Percentiles rank a stretch among this genome's conserved stretches.
Evolutionary conservation across 2,329 filamentous ascomycete genomes (phyloP).

Genomic region (Aspergillus oerlinghausenensis): DNA sequence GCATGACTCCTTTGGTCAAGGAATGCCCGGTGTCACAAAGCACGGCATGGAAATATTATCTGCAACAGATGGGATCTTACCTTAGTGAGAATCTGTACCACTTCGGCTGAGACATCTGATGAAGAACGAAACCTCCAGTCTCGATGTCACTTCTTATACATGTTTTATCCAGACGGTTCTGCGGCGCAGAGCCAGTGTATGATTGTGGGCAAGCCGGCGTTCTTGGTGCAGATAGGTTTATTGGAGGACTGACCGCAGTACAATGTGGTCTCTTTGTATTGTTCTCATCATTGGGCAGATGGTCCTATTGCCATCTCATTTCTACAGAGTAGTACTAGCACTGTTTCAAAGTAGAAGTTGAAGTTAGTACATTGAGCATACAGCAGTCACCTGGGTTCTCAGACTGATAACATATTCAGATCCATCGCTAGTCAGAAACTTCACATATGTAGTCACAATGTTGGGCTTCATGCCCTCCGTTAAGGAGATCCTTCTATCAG

Average conservation of each 20-base stretch:
- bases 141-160: background rate
- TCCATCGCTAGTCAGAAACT: background rate
- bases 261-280: background rate
- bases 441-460: background rate
- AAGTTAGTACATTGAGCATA: background rate
- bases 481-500: background rate
- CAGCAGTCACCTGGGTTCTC: background rate
- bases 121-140: background rate
- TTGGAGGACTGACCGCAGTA: background rate
- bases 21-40: conserved; percentile 2
- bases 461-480: background rate
- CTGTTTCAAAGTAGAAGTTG: background rate
- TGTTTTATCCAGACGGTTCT: background rate
- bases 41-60: conserved; percentile 16
- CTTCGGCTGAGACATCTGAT: background rate
- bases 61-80: conserved; percentile 16
- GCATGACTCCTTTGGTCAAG: background rate
- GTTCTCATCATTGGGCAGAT: background rate
- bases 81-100: background rate
- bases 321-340: background rate
- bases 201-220: background rate
- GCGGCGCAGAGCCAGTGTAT: background rate
- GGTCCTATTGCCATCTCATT: background rate
- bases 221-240: background rate
- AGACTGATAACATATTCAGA: background rate